These are phyloP conservation scores for Urochloa ruziziensis DNA, from an alignment of 176 grass and related monocot species.

Conservation along the genomic window DNA sequence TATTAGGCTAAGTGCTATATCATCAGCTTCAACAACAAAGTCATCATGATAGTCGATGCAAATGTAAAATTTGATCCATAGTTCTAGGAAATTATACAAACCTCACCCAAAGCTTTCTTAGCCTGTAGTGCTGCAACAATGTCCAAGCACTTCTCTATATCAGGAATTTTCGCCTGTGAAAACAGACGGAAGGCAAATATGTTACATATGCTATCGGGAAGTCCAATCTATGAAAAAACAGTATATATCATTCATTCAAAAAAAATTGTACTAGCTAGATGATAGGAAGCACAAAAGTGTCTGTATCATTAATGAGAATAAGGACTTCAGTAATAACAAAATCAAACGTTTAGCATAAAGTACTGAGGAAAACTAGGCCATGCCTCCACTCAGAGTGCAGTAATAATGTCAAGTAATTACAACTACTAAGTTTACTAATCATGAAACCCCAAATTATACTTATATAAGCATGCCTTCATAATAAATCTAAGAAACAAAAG, in stretches of 20 bases:
- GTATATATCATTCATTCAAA: too few species aligned
- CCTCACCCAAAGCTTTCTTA: conserved; percentile 80
- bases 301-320: background rate
- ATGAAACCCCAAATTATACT: background rate
- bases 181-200: conserved; percentile 11
- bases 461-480: background rate
- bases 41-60: background rate
- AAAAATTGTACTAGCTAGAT: too few species aligned
- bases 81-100: conserved; percentile 43
- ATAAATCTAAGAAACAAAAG: background rate
- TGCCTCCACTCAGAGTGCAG: too few species aligned
- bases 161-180: conserved; percentile 91
- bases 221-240: too few species aligned
- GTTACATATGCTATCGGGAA: background rate
- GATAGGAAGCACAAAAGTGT: too few species aligned
- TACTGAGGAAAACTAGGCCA: too few species aligned
- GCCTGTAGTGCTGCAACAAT: conserved; percentile 69
- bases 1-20: background rate
- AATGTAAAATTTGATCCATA: background rate
- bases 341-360: too few species aligned
- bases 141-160: conserved; percentile 94
- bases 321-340: background rate
- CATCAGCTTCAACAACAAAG: background rate
- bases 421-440: background rate
- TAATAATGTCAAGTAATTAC: background rate